phyloP scores from a whole-genome alignment of 2,329 filamentous ascomycete genomes.

The Chaetomiaceae sp. region DNA sequence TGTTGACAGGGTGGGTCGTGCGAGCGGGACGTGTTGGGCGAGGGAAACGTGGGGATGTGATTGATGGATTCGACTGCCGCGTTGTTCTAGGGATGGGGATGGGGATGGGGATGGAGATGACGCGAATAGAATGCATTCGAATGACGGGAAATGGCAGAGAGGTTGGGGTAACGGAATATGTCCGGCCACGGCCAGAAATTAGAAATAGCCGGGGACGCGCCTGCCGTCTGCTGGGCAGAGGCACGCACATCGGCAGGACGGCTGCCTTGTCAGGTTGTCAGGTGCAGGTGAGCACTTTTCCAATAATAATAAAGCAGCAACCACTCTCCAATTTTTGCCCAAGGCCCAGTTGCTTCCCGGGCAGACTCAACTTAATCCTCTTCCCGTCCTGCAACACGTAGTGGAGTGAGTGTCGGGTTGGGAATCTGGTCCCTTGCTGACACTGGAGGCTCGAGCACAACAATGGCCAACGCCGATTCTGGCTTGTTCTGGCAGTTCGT shows the following conservation, averaged over 20 bases:
- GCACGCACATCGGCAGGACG: not conserved
- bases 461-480: too few relatives aligned
- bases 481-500: too few relatives aligned
- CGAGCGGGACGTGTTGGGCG: conserved; percentile 13
- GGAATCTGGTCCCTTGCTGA: not conserved
- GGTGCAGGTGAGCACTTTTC: conserved; percentile 18
- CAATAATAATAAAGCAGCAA: conserved; percentile 17
- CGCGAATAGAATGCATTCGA: too few relatives aligned
- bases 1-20: not conserved
- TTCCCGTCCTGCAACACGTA: too few relatives aligned
- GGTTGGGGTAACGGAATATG: too few relatives aligned
- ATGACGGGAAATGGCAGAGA: too few relatives aligned
- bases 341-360: not conserved
- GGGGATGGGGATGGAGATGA: too few relatives aligned
- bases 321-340: conserved; percentile 6
- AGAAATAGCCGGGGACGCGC: conserved; percentile 17
- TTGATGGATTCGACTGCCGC: conserved; percentile 20
- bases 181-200: conserved; percentile 11
- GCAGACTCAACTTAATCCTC: conserved; percentile 1
- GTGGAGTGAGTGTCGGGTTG: too few relatives aligned
- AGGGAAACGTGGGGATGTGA: conserved; percentile 11
- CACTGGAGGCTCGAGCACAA: too few relatives aligned
- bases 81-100: conserved; percentile 6
- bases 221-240: conserved; percentile 14
- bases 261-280: too few relatives aligned